Percentiles rank a stretch among this genome's conserved stretches.
These are phyloP conservation scores for Fusarium albidum DNA, from an alignment of 2,329 filamentous ascomycete genomes.

Conservation along the genomic window DNA sequence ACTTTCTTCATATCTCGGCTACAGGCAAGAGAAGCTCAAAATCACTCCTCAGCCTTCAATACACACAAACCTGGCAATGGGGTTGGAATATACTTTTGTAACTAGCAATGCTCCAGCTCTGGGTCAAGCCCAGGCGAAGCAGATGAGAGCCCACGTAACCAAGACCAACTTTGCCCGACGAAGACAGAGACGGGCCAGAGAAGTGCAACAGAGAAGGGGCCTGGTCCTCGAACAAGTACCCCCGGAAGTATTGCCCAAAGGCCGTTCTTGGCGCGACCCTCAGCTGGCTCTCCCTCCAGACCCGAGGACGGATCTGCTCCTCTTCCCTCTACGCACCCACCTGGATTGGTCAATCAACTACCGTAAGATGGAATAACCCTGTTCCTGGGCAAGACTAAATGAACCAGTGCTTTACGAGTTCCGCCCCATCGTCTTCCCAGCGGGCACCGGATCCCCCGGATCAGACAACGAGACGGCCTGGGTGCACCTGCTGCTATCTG, in stretches of 20 bases:
- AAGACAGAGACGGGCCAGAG: constrained; percentile 16
- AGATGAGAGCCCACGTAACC: constrained; percentile 33
- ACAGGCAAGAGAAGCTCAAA: no score
- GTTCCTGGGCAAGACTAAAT: neutral
- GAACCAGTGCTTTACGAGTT: constrained; percentile 22
- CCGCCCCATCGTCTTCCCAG: constrained; percentile 24
- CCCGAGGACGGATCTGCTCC: neutral
- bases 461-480: constrained; percentile 21
- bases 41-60: no score
- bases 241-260: no score
- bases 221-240: no score
- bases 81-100: constrained; percentile 26
- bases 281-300: neutral
- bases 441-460: neutral
- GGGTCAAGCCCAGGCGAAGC: constrained; percentile 12
- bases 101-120: constrained; percentile 24
- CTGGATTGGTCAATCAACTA: neutral
- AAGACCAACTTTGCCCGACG: constrained; percentile 28
- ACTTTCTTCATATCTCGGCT: neutral
- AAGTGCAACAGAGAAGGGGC: neutral
- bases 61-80: neutral
- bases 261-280: no score
- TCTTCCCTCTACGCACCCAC: neutral
- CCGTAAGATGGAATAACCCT: neutral
- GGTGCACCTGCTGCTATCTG: constrained; percentile 27